phyloP scores from a whole-genome alignment of 2,329 filamentous ascomycete genomes.

The Blastomyces silverae region DNA sequence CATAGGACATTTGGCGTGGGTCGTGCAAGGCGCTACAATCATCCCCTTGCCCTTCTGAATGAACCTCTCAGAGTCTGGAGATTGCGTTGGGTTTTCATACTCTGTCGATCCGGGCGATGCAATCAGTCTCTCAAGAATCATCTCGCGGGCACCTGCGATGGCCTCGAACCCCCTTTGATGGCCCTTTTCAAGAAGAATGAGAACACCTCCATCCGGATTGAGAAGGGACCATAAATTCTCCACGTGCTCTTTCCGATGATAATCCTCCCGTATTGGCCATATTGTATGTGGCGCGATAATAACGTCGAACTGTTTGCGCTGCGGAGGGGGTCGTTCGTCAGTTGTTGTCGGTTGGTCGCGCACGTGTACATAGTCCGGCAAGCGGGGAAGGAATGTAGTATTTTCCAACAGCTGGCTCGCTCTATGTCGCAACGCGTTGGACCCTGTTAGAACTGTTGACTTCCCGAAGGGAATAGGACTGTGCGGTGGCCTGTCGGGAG shows the following conservation, averaged over 20 bases:
- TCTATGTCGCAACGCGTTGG: constrained; percentile 66
- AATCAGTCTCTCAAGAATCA: constrained; percentile 70
- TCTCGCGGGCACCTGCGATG: constrained; percentile 73
- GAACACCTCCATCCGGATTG: constrained; percentile 73
- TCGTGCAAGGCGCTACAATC: constrained; percentile 69
- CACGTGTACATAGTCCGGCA: constrained; percentile 76
- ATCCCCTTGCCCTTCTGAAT: constrained; percentile 52
- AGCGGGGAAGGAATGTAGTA: constrained; percentile 81
- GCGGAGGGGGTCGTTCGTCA: constrained; percentile 46
- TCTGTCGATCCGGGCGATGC: constrained; percentile 49
- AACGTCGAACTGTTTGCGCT: constrained; percentile 76
- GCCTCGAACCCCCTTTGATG: constrained; percentile 88
- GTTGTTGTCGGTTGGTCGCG: constrained; percentile 54
- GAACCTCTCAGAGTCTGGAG: constrained; percentile 24
- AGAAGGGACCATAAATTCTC: constrained; percentile 87
- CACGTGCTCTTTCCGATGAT: constrained; percentile 67
- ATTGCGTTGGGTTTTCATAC: constrained; percentile 36
- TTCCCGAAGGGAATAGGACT: constrained; percentile 56
- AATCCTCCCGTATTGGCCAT: constrained; percentile 67
- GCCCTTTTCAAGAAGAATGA: constrained; percentile 86
- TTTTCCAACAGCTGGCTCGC: constrained; percentile 72
- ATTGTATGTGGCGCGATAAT: constrained; percentile 84
- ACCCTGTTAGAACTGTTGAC: constrained; percentile 72
- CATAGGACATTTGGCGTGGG: constrained; percentile 83
- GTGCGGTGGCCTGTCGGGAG: constrained; percentile 36